Percentiles rank a stretch among this genome's conserved stretches.
phyloP scores from a whole-genome alignment of 116 monocot genomes.

The Phalaenopsis hybrid region DNA sequence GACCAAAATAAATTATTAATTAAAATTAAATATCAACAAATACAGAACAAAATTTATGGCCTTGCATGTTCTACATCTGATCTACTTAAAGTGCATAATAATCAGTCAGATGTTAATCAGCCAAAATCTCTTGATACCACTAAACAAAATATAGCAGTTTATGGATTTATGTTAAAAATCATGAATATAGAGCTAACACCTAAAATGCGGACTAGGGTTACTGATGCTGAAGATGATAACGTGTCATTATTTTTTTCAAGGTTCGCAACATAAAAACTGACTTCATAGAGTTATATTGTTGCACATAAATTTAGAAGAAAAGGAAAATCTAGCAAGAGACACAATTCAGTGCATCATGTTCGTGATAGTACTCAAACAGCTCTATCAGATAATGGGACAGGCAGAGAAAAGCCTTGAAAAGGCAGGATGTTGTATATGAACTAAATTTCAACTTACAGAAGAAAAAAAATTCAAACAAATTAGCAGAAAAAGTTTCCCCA shows the following conservation, averaged over 20 bases:
- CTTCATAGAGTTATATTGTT: background rate
- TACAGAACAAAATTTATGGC: background rate
- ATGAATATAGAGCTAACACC: background rate
- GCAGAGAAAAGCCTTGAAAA: too few relatives aligned
- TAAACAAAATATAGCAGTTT: background rate
- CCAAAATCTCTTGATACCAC: background rate
- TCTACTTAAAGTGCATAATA: background rate
- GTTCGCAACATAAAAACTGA: background rate
- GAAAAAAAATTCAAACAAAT: too few relatives aligned
- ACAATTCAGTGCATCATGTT: too few relatives aligned
- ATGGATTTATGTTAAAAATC: background rate
- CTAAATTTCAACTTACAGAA: too few relatives aligned
- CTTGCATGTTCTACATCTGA: background rate
- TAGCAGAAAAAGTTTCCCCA: too few relatives aligned
- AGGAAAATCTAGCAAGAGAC: too few relatives aligned
- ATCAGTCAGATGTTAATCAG: background rate
- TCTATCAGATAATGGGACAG: too few relatives aligned
- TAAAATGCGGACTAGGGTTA: too few relatives aligned
- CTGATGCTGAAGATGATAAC: background rate
- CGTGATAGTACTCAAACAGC: too few relatives aligned
- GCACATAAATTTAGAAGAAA: too few relatives aligned
- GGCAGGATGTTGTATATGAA: too few relatives aligned
- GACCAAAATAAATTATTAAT: background rate
- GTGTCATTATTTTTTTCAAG: background rate
- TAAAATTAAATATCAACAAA: background rate